A percentile compares a stretch with the other conserved stretches of the same genome.
Evolutionary conservation across 495 filamentous ascomycete genomes (phyloP).

Genomic region (Neohortaea acidophila): DNA sequence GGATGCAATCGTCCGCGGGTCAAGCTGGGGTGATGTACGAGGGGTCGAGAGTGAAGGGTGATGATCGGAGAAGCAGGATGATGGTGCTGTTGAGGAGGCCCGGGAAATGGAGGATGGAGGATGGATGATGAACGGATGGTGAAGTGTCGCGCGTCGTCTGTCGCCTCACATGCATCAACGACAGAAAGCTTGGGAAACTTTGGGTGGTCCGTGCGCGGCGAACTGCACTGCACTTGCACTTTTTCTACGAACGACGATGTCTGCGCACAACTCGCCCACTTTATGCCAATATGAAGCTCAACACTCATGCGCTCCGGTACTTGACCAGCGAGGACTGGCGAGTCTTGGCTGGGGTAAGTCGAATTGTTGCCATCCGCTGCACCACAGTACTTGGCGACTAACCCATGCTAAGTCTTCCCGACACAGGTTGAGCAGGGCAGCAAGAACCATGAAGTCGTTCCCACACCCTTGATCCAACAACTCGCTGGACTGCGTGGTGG

Average conservation of each 20-base stretch:
- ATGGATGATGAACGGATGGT: constrained; percentile 21
- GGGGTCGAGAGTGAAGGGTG: no score
- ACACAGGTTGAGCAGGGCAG: constrained; percentile 79
- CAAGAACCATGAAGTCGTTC: constrained; percentile 93
- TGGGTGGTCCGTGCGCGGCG: no score
- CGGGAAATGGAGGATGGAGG: constrained; percentile 19
- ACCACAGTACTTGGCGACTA: constrained; percentile 19
- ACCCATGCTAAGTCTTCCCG: constrained; percentile 15
- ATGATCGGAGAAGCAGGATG: no score
- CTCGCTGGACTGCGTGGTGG: constrained; percentile 68
- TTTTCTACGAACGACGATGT: background rate
- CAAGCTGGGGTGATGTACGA: no score
- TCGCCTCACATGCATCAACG: constrained; percentile 1
- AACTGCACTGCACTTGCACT: background rate
- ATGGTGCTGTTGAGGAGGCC: no score
- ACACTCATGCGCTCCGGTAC: constrained; percentile 81
- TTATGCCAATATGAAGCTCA: constrained; percentile 64
- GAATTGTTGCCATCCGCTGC: background rate
- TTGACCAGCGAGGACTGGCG: constrained; percentile 86
- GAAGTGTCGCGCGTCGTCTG: constrained; percentile 10
- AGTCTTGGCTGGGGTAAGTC: constrained; percentile 74
- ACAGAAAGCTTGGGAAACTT: background rate
- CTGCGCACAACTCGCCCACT: background rate
- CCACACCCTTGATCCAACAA: constrained; percentile 72
- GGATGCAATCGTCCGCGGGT: no score